These are phyloP conservation scores for Penicillium sp. DNA, from an alignment of 2,329 filamentous ascomycete genomes.

Conservation along the genomic window DNA sequence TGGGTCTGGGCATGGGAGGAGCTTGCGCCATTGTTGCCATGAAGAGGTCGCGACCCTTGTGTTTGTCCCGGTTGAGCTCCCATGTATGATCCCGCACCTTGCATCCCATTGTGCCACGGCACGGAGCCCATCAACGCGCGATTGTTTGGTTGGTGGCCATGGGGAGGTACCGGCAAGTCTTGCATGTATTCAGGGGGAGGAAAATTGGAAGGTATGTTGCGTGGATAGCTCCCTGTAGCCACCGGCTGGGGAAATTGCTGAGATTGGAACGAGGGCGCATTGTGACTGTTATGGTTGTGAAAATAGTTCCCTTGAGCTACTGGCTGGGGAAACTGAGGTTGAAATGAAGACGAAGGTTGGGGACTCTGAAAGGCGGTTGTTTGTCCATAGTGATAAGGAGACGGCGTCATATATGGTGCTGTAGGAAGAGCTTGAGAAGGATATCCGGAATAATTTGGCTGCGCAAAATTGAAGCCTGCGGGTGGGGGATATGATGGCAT, in stretches of 20 bases:
- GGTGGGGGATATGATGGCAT: constrained; percentile 22
- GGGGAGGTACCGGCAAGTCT: constrained; percentile 23
- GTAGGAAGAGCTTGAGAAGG: constrained; percentile 27
- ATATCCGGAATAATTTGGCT: constrained; percentile 33
- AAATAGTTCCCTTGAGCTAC: constrained; percentile 27
- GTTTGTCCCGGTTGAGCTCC: constrained; percentile 33
- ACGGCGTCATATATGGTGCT: constrained; percentile 26
- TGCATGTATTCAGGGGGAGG: constrained; percentile 18
- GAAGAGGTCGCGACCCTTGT: constrained; percentile 26
- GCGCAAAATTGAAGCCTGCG: constrained; percentile 29
- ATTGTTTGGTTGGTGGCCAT: constrained; percentile 23
- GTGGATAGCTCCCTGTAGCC: constrained; percentile 28
- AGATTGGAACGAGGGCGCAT: constrained; percentile 21
- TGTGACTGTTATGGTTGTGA: constrained; percentile 21
- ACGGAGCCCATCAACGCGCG: constrained; percentile 56
- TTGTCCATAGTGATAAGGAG: constrained; percentile 29
- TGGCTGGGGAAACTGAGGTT: constrained; percentile 28
- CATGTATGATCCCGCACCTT: constrained; percentile 50
- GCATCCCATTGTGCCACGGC: constrained; percentile 55
- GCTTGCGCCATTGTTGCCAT: constrained; percentile 25
- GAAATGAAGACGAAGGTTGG: constrained; percentile 21
- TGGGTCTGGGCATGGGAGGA: constrained; percentile 30
- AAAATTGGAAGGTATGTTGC: neutral
- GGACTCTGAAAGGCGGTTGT: constrained; percentile 25
- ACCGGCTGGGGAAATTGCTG: constrained; percentile 29